These are phyloP conservation scores for Trichophyton rubrum DNA, from an alignment of 2,329 filamentous ascomycete species.

Conservation along the genomic window DNA sequence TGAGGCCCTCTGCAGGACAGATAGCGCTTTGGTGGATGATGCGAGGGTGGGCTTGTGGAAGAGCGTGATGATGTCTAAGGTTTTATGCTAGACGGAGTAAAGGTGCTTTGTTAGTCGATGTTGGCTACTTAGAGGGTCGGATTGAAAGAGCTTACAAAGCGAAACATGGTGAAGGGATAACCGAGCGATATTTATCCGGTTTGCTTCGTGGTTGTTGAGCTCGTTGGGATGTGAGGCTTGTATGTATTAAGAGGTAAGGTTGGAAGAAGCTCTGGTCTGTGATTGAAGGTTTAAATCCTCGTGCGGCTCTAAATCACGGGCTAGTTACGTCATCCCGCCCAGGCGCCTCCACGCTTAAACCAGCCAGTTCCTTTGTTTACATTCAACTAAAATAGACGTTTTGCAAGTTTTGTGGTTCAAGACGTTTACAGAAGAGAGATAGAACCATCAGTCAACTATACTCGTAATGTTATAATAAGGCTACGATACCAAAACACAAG, in stretches of 20 bases:
- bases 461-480: neutral
- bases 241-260: neutral
- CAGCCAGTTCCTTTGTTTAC: neutral
- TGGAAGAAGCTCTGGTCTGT: neutral
- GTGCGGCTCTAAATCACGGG: neutral
- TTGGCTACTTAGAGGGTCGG: neutral
- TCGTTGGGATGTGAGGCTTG: neutral
- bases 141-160: neutral
- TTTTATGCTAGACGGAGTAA: conserved; percentile 50
- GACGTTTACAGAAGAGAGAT: neutral
- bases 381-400: neutral
- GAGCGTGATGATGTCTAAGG: conserved; percentile 83
- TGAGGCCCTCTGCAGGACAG: conserved; percentile 67
- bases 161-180: neutral
- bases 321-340: neutral
- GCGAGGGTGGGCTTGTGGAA: conserved; percentile 75
- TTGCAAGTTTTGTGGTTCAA: neutral
- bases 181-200: neutral
- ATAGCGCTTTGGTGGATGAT: conserved; percentile 59
- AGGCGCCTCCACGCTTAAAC: neutral
- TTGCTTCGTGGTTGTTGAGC: neutral
- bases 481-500: neutral
- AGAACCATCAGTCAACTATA: neutral
- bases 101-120: neutral
- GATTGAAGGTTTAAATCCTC: neutral